Evolutionary conservation across 1,284 basidiomycete species (phyloP), one percentile per base, ranked within the genome.

Genomic region (Ceratobasidium theobromae): DNA sequence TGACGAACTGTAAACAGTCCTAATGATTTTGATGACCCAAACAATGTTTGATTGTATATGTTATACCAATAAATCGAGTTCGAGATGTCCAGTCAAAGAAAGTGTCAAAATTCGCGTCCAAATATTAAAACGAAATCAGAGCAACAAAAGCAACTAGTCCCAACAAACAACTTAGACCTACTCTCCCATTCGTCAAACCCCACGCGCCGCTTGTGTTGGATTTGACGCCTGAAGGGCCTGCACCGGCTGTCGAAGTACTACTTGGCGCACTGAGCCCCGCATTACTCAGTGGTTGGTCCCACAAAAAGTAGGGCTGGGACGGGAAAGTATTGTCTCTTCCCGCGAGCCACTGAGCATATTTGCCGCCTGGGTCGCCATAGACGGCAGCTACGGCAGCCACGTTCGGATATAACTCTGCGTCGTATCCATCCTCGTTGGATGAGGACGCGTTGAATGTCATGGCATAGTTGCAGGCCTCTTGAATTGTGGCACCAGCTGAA

Each of bases 391-490:
- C 57, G 32, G 65, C 68, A 23, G 68, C 69, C 4, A 70, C 74
- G 69, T 78, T 77, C 5, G 81, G 81, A 65, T 79, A 79, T 0
- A 84, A 73, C 69, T 84, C 82, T 3, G 74, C 69, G 1, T 74
- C 76, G 16, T 73, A 69, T 68, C 82, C 82, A 27, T 72, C 72
- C 57, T 77, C 77, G 16, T 67, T 72, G 3, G 74, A 70, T 48
- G 68, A 66, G 14, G 62, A 30, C 0, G 78, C 74, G 55, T 79
- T 72, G n/a, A 79, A 69, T 1, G 75, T 77, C 77, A 87, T 82
- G 8, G 82, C 78, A 69, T 78, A 86, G 73, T 86, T 81, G 65
- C 84, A 75, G 5, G 85, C 85, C 40, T 76, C 77, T 71, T 85
- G 76, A 73, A 87, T 86, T 21, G 79, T 85, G 0, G 79, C 77